Evolutionary conservation across 768 basidiomycete genomes (phyloP), one percentile per base, ranked within the genome.

Genomic region (Chalciporus sphaerocephalus): DNA sequence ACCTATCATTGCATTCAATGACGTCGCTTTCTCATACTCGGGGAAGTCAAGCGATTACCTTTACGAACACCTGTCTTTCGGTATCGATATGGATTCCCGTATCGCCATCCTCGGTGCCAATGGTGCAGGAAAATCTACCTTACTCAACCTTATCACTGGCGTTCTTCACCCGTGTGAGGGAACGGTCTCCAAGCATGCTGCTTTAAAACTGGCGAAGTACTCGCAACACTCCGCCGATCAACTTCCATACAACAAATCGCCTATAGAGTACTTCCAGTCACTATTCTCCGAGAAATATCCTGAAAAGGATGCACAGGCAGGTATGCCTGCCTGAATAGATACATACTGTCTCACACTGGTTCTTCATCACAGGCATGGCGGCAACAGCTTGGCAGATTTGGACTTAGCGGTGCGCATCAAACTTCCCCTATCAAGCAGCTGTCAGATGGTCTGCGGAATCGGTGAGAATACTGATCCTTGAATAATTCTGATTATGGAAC

Each of bases 141-240:
- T 95, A 38, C 78, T 95, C 38, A 80, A 94, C 72, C 79, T 96
- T 41, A 89, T 99, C 70, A 98, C 87, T 17, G 76, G 87, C 46
- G 75, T 62, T 9, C 76, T 94, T 30, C 85, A 87, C 46, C 92
- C 95, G 1, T 70, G 69, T 53, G 79, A 87, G 64, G 96, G 96
- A 40, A 92, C 90, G 30, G 65, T 99, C 55, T 88, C 87, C 40
- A 91, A 91, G 59, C 96, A 99, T 66, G 74, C 85, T 34, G 76
- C 75, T 16, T 79, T 99, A 57, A 99, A 99, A 69, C 81, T 99
- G 47, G 90, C 93, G 54, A 99, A 98, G 69, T 99, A 99, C 76
- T 92, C 89, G 5, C 96, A 99, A 72, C 96, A 99, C 74, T 91
- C 87, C 43, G 94, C 96, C 22, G 96, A 99, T 69, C 96, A 99